phyloP scores from a whole-genome alignment of 2,329 filamentous ascomycete genomes.

The Daldinia sp. region DNA sequence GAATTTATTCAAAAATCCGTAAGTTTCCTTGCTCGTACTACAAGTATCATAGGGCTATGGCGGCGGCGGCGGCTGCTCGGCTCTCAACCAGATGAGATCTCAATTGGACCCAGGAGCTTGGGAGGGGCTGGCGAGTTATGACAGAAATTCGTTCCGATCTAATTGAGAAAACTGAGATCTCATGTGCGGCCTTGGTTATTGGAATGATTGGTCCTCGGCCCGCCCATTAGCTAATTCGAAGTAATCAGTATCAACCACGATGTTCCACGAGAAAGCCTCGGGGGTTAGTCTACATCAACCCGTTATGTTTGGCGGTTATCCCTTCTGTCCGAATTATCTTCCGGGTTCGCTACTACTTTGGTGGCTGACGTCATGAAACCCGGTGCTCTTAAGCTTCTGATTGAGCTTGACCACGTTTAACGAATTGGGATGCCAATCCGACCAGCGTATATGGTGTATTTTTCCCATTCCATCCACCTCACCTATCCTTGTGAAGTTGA shows the following conservation, averaged over 20 bases:
- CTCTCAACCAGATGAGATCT: slow-evolving; percentile 33
- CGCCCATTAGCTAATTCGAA: slow-evolving; percentile 13
- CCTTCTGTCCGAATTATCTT: slow-evolving; percentile 19
- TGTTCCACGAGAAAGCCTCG: slow-evolving; percentile 11
- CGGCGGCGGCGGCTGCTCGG: slow-evolving; percentile 25
- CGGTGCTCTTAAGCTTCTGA: slow-evolving; percentile 26
- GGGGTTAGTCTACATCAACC: slow-evolving; percentile 3
- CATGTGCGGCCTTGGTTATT: slow-evolving; percentile 18
- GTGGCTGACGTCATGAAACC: slow-evolving; percentile 36
- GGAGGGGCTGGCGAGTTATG: slow-evolving; percentile 36
- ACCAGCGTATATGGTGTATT: slow-evolving; percentile 4
- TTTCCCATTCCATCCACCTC: background rate
- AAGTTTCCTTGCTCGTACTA: slow-evolving; percentile 26
- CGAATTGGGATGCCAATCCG: slow-evolving; percentile 25
- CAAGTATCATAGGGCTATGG: slow-evolving; percentile 27
- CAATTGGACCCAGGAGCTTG: slow-evolving; percentile 44
- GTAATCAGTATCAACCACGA: background rate
- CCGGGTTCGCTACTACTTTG: slow-evolving; percentile 13
- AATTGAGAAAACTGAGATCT: slow-evolving; percentile 22
- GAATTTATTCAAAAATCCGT: slow-evolving; percentile 26
- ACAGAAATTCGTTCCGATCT: slow-evolving; percentile 28
- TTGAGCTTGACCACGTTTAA: slow-evolving; percentile 25
- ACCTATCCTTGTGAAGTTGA: slow-evolving; percentile 2
- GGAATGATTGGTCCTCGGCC: slow-evolving; percentile 11
- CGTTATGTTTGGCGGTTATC: slow-evolving; percentile 7